Base-by-base conservation (phyloP, 1,284 basidiomycete genomes). In the Bondarzewia mesenterica region DNA sequence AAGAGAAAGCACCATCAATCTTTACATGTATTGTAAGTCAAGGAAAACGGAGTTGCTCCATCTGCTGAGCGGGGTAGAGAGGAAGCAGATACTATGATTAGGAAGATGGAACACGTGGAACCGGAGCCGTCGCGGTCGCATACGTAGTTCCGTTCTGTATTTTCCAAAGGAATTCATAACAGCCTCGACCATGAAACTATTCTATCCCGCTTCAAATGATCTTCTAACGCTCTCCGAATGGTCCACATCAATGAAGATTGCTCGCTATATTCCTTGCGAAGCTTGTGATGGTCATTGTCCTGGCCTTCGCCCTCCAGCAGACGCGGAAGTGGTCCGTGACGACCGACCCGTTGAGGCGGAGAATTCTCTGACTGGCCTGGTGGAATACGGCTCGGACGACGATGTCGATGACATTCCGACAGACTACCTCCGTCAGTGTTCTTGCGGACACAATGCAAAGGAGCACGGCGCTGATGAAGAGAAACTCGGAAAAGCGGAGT, bases 391-490 rank as follows among this genome's bases (percentile, higher is more conserved):
- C 47, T 87, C 80, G 1, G 82, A 84, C 57, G 78, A 83, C 52
- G 78, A 80, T 36, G 71, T 66, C 42, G 54, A n/a, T 41, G 42
- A 25, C 20, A 26, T 55, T 15, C 48, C 52, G 5, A 54, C 71
- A 18, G 63, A 68, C 40, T 89, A 88, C 65, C 74, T 91, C 53
- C 73, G 75, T 36, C 63, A 61, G 0, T 94, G 91, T 62, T 72
- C 64, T 14, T 96, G 93, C 64, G 82, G 86, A 0, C 92, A 93
- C 65, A 72, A 70, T 26, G 77, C 83, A 51, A 67, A 66, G 37
- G 75, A 79, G 37, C 88, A 91, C 57, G 82, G 84, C 20, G 84
- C 87, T 22, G 77, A 88, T 63, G 74, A 77, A 50, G 63, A 66
- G 16, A 65, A 65, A 42, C 61, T 85, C 29, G 80, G 75, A 38